Percentiles rank a stretch among this genome's conserved stretches.
These are phyloP conservation scores for Epichloe sylvatica DNA, from an alignment of 2,329 filamentous ascomycete species.

Conservation along the genomic window DNA sequence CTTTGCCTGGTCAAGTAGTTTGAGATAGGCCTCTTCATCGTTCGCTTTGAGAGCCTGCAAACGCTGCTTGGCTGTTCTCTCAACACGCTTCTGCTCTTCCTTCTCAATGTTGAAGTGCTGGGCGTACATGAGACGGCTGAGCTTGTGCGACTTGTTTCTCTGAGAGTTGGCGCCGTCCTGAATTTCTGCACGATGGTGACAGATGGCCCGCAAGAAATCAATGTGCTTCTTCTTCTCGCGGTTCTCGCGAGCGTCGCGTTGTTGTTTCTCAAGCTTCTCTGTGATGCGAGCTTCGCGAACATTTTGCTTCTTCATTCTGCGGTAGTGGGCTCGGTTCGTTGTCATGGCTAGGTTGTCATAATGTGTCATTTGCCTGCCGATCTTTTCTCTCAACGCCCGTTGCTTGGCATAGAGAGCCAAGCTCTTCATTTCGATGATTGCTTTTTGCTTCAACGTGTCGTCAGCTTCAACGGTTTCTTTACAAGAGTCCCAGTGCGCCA, in stretches of 20 bases:
- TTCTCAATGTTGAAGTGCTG: conserved; percentile 97
- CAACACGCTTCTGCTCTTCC: conserved; percentile 96
- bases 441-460: conserved; percentile 72
- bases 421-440: conserved; percentile 91
- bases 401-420: conserved; percentile 81
- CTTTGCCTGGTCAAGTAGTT: conserved; percentile 94
- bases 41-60: conserved; percentile 96
- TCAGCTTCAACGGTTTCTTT: conserved; percentile 56
- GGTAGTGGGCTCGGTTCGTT: conserved; percentile 79
- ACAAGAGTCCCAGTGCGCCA: conserved; percentile 73
- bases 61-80: conserved; percentile 97
- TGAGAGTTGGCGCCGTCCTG: conserved; percentile 52
- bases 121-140: conserved; percentile 74
- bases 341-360: conserved; percentile 97
- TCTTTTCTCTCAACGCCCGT: conserved; percentile 67
- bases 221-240: conserved; percentile 96
- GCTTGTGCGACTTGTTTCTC: conserved; percentile 64
- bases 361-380: conserved; percentile 84
- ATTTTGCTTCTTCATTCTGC: conserved; percentile 93
- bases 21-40: conserved; percentile 97
- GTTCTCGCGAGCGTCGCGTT: conserved; percentile 87
- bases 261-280: conserved; percentile 97
- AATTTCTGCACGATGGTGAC: conserved; percentile 69
- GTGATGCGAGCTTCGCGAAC: conserved; percentile 91
- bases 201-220: conserved; percentile 79